Percentiles rank a stretch among this genome's conserved stretches.
Evolutionary conservation across 306 rosid species (phyloP).

Genomic region (Macrotyloma uniflorum): DNA sequence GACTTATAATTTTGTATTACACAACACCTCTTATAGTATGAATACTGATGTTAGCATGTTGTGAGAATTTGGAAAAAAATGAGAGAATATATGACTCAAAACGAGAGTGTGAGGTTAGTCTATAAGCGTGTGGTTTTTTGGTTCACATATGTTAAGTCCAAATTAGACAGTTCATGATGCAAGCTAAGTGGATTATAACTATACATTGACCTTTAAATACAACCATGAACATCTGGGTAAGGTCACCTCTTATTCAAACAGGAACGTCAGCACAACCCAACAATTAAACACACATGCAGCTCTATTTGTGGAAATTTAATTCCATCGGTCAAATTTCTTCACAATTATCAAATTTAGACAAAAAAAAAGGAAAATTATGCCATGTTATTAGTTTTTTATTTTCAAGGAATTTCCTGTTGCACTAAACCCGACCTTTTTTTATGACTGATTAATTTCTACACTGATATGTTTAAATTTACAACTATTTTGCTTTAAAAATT

Average conservation of each 20-base stretch:
- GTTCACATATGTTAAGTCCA: constrained; percentile 4
- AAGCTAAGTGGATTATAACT: constrained; percentile 16
- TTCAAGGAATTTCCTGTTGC: background rate
- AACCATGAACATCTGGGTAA: background rate
- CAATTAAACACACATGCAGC: constrained; percentile 8
- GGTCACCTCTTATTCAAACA: constrained; percentile 20
- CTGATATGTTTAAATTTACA: background rate
- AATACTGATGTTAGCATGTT: too few species aligned
- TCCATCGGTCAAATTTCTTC: background rate
- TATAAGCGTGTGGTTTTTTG: background rate
- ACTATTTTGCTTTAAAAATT: background rate
- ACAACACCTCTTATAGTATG: too few species aligned
- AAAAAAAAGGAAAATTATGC: background rate
- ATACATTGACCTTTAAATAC: constrained; percentile 25
- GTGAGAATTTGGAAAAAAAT: too few species aligned
- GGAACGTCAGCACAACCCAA: background rate
- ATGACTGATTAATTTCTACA: background rate
- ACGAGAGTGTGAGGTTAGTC: too few species aligned
- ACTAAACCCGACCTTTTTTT: background rate
- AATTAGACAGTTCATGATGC: background rate
- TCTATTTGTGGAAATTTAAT: background rate
- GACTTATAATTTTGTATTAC: too few species aligned
- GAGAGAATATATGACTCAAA: too few species aligned
- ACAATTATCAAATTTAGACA: background rate
- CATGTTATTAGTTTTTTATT: background rate